Base-by-base conservation (phyloP, 2,329 filamentous ascomycete genomes). In the Raffaelea albimanens region DNA sequence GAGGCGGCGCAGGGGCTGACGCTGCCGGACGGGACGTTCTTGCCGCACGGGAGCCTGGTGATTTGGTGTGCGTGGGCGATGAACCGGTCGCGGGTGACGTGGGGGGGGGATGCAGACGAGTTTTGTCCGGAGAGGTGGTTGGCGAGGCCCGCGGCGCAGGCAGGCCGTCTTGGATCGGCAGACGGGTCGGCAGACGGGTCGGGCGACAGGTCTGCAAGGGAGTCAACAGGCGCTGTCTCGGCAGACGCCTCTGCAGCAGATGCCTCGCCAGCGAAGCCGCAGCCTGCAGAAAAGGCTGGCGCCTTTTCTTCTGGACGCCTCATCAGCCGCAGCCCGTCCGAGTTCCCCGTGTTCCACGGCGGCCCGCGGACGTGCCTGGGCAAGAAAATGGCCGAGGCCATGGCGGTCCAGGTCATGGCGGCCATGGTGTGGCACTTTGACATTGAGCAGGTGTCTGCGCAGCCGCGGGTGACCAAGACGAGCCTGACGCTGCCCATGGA, bases 31-130 rank as follows among this genome's bases (percentile, higher is more conserved):
- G 78, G 77, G 4, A 82, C 79, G 0, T 71, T 67, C 42, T 66
- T 84, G 4, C 77, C 78, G 0, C 58, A 62, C 23, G 59, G 65
- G 13, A 68, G 78, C 0, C 68, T 84, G 21, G 64, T 83, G 3
- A 63, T 83, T 3, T 84, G 79, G 79, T 81, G 75, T 52, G 66
- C 76, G 3, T 83, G 78, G 76, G 75, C 80, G 1, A 76, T 83
- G 69, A 78, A 80, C 52, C 68, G 79, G 11, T 81, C 79, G 1
- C 60, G 53, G 10, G 53, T 62, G 2, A 79, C 67, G 0, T 83
- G 78, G 76, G 79, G 78, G 5, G 58, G 64, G 0, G 75, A 82
- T 52, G 72, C 76, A 7, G 71, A 75, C 38, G 56, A 57, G 0
- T 83, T 82, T 53, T 67, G 66, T 3, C 80, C 80, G 0, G 72